A percentile compares a stretch with the other conserved stretches of the same genome.
Evolutionary conservation across 2,329 filamentous ascomycete genomes (phyloP).

Genomic region (Exophiala bonariae): DNA sequence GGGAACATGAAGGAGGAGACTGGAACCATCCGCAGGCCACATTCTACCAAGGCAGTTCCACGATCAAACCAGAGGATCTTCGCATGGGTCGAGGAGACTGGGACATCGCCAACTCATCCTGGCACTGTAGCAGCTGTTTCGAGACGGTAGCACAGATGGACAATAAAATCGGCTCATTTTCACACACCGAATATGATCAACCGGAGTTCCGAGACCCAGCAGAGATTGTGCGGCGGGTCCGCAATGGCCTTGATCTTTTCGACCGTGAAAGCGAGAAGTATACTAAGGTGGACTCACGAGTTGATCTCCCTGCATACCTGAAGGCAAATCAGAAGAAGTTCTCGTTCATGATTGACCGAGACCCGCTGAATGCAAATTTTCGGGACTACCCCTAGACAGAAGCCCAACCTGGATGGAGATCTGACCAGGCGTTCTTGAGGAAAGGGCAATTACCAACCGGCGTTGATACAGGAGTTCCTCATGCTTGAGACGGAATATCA

Average conservation of each 20-base stretch:
- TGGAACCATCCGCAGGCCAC: slow-evolving; percentile 65
- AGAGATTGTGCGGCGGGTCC: slow-evolving; percentile 53
- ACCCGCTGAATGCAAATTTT: slow-evolving; percentile 41
- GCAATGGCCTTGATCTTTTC: slow-evolving; percentile 57
- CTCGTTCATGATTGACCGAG: slow-evolving; percentile 41
- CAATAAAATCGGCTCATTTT: slow-evolving; percentile 59
- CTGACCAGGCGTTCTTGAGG: too few species aligned
- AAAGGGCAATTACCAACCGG: too few species aligned
- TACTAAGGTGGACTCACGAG: slow-evolving; percentile 39
- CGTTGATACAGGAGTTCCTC: too few species aligned
- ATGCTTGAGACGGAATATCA: too few species aligned
- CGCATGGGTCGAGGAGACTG: slow-evolving; percentile 37
- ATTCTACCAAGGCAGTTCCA: slow-evolving; percentile 50
- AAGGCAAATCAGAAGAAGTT: slow-evolving; percentile 35
- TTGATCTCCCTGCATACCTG: slow-evolving; percentile 56
- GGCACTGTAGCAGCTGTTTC: slow-evolving; percentile 66
- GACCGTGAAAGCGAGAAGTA: slow-evolving; percentile 51
- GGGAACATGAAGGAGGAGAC: slow-evolving; percentile 45
- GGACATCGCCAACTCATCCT: slow-evolving; percentile 51
- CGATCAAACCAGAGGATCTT: slow-evolving; percentile 56
- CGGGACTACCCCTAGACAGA: slow-evolving; percentile 27
- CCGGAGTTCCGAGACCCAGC: slow-evolving; percentile 48
- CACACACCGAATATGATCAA: slow-evolving; percentile 55
- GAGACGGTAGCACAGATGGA: slow-evolving; percentile 56
- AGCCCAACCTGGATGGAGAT: too few species aligned